Conservation (phyloP, 2,329 filamentous ascomycete species). For the Pezizomycotina sp. region DNA sequence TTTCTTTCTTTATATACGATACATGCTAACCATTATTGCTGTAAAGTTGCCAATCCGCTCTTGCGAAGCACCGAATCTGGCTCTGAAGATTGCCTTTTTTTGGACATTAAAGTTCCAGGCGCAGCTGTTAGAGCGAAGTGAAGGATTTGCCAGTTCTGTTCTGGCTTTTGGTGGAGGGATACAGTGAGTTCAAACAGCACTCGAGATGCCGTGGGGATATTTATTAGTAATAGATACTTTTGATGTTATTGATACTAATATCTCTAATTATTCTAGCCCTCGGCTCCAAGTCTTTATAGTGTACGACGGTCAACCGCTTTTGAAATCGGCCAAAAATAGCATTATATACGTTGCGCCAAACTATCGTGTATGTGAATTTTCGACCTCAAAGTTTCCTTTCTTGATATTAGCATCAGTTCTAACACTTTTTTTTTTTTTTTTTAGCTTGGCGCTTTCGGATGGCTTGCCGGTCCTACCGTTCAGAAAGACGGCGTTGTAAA, state of each 20-base stretch:
- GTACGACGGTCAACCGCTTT: constrained; percentile 22
- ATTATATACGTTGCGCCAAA: constrained; percentile 36
- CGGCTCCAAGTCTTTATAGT: constrained; percentile 1
- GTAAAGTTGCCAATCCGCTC: constrained; percentile 13
- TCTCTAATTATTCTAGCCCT: background rate
- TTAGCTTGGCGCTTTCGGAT: constrained; percentile 34
- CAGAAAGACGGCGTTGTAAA: constrained; percentile 33
- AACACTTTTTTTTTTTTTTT: background rate
- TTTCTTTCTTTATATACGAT: constrained; percentile 4
- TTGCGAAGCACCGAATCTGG: constrained; percentile 19
- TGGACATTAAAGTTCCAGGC: constrained; percentile 36
- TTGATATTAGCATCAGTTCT: background rate
- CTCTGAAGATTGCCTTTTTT: constrained; percentile 36
- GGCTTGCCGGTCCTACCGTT: constrained; percentile 33
- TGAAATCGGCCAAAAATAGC: constrained; percentile 27
- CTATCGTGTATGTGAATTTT: constrained; percentile 31
- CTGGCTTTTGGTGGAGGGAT: constrained; percentile 36
- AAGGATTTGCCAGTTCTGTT: constrained; percentile 33
- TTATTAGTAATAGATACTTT: constrained; percentile 19
- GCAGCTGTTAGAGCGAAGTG: constrained; percentile 29
- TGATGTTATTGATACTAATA: background rate
- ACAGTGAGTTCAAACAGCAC: constrained; percentile 22
- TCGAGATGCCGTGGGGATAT: constrained; percentile 13
- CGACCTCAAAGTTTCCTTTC: background rate
- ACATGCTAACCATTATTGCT: constrained; percentile 1